A percentile compares a stretch with the other conserved stretches of the same genome.
phyloP scores from a whole-genome alignment of 2,329 filamentous ascomycete genomes.

The Alternaria ventricosa region DNA sequence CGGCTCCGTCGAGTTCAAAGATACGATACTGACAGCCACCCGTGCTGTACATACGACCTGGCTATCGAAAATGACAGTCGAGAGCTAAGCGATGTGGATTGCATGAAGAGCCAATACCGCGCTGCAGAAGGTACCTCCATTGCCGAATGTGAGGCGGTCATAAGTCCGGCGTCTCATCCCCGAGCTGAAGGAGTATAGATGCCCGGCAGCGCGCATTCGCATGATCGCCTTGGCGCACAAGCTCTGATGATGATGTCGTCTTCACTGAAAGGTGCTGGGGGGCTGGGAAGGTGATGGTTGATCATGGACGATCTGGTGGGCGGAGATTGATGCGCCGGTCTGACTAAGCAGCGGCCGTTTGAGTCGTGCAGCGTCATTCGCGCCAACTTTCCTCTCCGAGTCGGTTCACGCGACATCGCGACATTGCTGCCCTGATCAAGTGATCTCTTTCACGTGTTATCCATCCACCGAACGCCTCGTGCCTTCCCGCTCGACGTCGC shows the following conservation, averaged over 20 bases:
- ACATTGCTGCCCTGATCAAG: conserved; percentile 18
- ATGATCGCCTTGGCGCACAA: neutral
- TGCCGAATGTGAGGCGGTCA: neutral
- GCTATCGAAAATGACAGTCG: neutral
- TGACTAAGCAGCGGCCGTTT: conserved; percentile 19
- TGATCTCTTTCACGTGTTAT: conserved; percentile 1
- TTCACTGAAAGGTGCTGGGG: neutral
- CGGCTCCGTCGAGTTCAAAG: neutral
- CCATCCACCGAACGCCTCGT: neutral
- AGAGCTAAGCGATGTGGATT: neutral
- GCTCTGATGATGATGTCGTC: neutral
- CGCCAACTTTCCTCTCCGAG: conserved; percentile 17
- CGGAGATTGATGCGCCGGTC: neutral
- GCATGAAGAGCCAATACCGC: neutral
- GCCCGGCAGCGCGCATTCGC: neutral
- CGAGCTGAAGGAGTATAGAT: neutral
- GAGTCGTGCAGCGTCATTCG: conserved; percentile 20
- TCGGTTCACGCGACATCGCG: conserved; percentile 23
- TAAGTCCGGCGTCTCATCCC: neutral
- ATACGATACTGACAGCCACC: conserved; percentile 11
- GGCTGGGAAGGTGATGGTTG: neutral
- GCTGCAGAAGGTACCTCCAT: neutral
- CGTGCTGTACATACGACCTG: conserved; percentile 8
- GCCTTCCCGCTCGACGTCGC: neutral
- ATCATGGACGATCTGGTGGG: neutral